Percentiles rank a stretch among this genome's conserved stretches.
These are phyloP conservation scores for Hyphopichia pseudoburtonii DNA, from an alignment of 1,139 yeast species.

Conservation along the genomic window DNA sequence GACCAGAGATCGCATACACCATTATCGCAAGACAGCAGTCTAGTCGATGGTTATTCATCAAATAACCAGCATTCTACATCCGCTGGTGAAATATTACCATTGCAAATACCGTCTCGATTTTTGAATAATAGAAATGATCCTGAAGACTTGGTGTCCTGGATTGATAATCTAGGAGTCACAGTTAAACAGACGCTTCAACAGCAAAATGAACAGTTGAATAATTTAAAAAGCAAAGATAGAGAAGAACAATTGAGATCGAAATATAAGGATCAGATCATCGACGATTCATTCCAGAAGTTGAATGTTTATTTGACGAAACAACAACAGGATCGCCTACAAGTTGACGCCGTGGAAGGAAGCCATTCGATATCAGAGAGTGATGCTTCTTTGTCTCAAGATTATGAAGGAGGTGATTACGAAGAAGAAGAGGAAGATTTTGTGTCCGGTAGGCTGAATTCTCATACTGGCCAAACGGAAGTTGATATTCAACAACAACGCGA, in stretches of 20 bases:
- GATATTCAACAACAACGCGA: background rate
- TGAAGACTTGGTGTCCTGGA: constrained; percentile 53
- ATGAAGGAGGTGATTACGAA: no score
- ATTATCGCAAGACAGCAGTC: background rate
- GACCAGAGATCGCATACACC: background rate
- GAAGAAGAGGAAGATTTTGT: no score
- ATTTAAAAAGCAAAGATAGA: constrained; percentile 18
- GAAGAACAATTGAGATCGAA: constrained; percentile 28
- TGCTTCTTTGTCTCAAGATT: no score
- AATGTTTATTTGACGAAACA: background rate
- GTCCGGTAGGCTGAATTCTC: no score
- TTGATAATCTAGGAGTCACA: constrained; percentile 44
- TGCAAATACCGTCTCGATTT: no score
- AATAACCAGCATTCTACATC: no score
- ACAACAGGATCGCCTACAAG: background rate
- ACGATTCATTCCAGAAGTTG: constrained; percentile 31
- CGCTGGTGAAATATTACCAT: no score
- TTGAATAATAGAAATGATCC: no score
- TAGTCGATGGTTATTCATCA: no score
- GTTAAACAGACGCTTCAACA: constrained; percentile 38
- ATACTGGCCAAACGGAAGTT: no score
- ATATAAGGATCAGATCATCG: constrained; percentile 29
- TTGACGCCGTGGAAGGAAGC: background rate
- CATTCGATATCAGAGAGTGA: background rate
- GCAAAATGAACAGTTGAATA: constrained; percentile 38